These are phyloP conservation scores for Curvularia hawaiiensis DNA, from an alignment of 2,329 filamentous ascomycete species.

Conservation along the genomic window DNA sequence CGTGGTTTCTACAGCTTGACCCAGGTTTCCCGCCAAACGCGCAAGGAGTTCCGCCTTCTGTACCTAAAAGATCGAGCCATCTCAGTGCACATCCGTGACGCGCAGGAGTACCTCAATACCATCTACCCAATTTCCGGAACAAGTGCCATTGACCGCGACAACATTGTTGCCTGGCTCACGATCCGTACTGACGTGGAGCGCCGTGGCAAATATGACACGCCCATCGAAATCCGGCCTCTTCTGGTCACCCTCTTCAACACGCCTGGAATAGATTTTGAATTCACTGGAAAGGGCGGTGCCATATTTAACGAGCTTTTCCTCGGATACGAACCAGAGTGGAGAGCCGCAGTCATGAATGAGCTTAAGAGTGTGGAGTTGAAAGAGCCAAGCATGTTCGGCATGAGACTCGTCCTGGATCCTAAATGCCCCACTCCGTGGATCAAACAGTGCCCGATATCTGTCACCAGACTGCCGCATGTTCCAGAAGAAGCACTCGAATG, in stretches of 20 bases:
- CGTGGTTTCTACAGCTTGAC: slow-evolving; percentile 18
- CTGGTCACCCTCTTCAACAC: slow-evolving; percentile 10
- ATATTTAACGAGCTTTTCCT: slow-evolving; percentile 18
- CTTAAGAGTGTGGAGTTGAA: slow-evolving; percentile 19
- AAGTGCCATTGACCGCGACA: slow-evolving; percentile 6
- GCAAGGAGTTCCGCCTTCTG: slow-evolving; percentile 13
- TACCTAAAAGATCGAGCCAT: slow-evolving; percentile 14
- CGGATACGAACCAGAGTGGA: slow-evolving; percentile 14
- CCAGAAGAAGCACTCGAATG: slow-evolving; percentile 13
- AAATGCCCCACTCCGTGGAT: slow-evolving; percentile 12
- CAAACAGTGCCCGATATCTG: slow-evolving; percentile 14
- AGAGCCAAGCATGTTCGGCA: slow-evolving; percentile 13
- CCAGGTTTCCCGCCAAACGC: slow-evolving; percentile 14
- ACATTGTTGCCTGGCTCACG: slow-evolving; percentile 12
- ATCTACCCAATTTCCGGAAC: slow-evolving; percentile 7
- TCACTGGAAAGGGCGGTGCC: slow-evolving; percentile 11
- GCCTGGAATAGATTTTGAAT: slow-evolving; percentile 14
- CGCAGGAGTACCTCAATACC: slow-evolving; percentile 13
- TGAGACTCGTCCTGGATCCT: slow-evolving; percentile 13
- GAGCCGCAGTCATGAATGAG: slow-evolving; percentile 6
- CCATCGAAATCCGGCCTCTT: slow-evolving; percentile 16
- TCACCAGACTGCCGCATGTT: slow-evolving; percentile 15
- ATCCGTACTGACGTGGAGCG: slow-evolving; percentile 18
- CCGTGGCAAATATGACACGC: slow-evolving; percentile 15
- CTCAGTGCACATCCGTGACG: slow-evolving; percentile 18